These are phyloP conservation scores for Drosera spatulata DNA, from an alignment of 179 eudicot genomes.

Conservation along the genomic window DNA sequence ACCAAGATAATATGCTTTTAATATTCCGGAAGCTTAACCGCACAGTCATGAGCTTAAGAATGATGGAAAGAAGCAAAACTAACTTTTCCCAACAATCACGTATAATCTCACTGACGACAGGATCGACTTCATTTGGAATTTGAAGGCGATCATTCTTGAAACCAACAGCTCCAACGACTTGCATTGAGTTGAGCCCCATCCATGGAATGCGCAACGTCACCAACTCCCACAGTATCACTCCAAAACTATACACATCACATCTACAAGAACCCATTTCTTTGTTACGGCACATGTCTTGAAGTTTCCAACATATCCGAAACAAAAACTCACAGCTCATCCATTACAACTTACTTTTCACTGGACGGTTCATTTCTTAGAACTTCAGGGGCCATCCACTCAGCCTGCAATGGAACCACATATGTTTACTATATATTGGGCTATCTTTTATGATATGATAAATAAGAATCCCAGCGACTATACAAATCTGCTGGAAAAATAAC, in stretches of 20 bases:
- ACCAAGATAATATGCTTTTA: no score
- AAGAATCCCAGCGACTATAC: background rate
- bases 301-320: background rate
- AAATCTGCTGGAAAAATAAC: background rate
- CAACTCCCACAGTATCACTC: conserved; percentile 95
- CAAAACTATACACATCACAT: conserved; percentile 93
- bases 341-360: conserved; percentile 74
- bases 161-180: conserved; percentile 97
- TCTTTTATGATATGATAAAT: no score
- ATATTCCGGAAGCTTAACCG: no score
- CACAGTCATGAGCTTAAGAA: background rate
- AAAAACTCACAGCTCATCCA: background rate
- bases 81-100: conserved; percentile 78
- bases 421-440: background rate
- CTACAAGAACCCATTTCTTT: conserved; percentile 22
- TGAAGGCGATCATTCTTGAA: conserved; percentile 70
- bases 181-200: conserved; percentile 93
- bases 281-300: background rate
- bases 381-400: conserved; percentile 99
- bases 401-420: conserved; percentile 25
- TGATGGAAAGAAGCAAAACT: conserved; percentile 11
- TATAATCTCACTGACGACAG: conserved; percentile 52
- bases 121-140: conserved; percentile 65
- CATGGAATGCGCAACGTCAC: conserved; percentile 80
- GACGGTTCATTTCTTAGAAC: conserved; percentile 88